Evolutionary conservation across 805 yeast genomes (phyloP).

Genomic region (Starmerella potacharoeniae): DNA sequence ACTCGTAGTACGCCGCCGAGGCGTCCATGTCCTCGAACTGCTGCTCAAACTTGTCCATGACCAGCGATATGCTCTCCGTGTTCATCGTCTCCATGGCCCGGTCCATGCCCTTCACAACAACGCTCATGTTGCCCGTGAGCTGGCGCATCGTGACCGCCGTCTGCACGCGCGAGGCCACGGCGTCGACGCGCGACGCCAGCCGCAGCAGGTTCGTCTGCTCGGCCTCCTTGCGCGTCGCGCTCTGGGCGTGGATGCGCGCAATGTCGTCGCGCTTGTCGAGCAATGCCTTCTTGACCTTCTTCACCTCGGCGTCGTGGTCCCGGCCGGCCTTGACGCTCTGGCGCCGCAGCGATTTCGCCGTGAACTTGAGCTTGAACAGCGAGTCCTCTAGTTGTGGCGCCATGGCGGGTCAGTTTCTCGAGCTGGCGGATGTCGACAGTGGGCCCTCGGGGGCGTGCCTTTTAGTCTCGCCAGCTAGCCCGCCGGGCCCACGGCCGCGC

Average conservation of each 20-base stretch:
- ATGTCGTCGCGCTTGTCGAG: conserved; percentile 80
- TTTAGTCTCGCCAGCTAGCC: too few species aligned
- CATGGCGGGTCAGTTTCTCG: conserved; percentile 5
- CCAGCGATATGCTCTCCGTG: conserved; percentile 78
- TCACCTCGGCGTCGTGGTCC: conserved; percentile 78
- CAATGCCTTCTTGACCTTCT: conserved; percentile 80
- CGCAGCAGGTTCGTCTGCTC: conserved; percentile 74
- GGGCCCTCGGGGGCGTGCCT: neutral
- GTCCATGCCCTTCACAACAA: conserved; percentile 92
- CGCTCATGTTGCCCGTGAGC: conserved; percentile 88
- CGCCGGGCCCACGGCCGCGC: too few species aligned
- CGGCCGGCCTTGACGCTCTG: conserved; percentile 86
- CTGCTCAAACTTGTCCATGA: conserved; percentile 93
- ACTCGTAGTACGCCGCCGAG: conserved; percentile 82
- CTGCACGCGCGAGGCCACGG: conserved; percentile 90
- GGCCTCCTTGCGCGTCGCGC: conserved; percentile 82
- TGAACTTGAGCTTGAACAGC: conserved; percentile 42
- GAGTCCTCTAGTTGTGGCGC: conserved; percentile 25
- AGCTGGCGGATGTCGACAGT: neutral
- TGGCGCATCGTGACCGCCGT: conserved; percentile 97
- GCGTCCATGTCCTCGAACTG: conserved; percentile 96
- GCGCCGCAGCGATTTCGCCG: conserved; percentile 82
- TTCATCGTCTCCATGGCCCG: conserved; percentile 93
- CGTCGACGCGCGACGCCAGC: conserved; percentile 81
- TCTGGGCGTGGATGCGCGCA: conserved; percentile 88